These are phyloP conservation scores for Penicillium paxilli DNA, from an alignment of 495 filamentous ascomycete species.

Conservation along the genomic window DNA sequence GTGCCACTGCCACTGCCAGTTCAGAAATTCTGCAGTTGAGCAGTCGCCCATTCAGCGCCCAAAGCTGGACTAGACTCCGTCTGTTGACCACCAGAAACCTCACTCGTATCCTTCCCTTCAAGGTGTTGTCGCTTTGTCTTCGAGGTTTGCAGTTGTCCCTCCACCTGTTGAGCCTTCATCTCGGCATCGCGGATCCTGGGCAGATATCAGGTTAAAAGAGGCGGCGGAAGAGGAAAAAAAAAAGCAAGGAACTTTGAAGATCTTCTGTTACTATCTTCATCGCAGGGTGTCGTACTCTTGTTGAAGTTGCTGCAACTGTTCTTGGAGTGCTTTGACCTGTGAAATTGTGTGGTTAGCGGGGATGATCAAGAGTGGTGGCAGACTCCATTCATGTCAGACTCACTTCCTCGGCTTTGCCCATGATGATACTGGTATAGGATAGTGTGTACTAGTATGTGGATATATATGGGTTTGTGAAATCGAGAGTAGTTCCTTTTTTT, in stretches of 20 bases:
- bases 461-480: neutral
- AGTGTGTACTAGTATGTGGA: neutral
- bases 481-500: too few relatives aligned
- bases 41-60: neutral
- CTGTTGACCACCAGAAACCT: neutral
- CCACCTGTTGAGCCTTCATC: neutral
- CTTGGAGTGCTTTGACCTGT: neutral
- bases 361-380: neutral
- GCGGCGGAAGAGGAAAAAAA: neutral
- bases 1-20: neutral
- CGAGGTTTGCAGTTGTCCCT: neutral
- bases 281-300: neutral
- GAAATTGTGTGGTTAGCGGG: neutral
- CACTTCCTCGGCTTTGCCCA: neutral
- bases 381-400: neutral
- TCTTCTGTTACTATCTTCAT: too few relatives aligned
- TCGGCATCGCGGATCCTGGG: slow-evolving; percentile 1
- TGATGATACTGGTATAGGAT: neutral
- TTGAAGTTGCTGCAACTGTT: neutral
- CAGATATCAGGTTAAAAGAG: neutral
- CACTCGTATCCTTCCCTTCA: neutral
- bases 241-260: too few relatives aligned
- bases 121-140: neutral
- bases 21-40: neutral
- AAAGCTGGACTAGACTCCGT: neutral